These are phyloP conservation scores for Alternaria triticimaculans DNA, from an alignment of 2,329 filamentous ascomycete genomes.

Conservation along the genomic window DNA sequence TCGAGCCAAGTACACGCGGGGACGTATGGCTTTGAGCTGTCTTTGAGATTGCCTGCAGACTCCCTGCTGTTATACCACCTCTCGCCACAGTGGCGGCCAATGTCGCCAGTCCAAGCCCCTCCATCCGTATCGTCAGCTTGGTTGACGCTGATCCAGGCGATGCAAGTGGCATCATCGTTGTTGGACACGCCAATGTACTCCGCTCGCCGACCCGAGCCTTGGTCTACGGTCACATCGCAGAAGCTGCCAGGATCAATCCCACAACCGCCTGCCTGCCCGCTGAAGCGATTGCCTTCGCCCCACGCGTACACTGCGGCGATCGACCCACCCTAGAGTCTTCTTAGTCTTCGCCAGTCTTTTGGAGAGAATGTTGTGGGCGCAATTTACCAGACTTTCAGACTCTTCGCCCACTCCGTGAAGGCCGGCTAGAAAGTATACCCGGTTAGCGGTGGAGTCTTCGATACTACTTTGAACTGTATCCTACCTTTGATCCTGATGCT, in stretches of 20 bases:
- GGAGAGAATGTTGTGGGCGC: neutral
- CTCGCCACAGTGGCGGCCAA: constrained; percentile 13
- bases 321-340: neutral
- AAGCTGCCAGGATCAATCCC: neutral
- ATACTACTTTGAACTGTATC: neutral
- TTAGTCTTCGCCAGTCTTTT: neutral
- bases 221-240: neutral
- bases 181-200: neutral
- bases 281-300: neutral
- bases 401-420: neutral
- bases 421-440: neutral
- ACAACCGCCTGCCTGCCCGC: neutral
- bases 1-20: constrained; percentile 21
- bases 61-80: constrained; percentile 10
- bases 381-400: neutral
- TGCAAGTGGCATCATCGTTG: constrained; percentile 3
- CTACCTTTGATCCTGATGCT: neutral
- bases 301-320: neutral
- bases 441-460: neutral
- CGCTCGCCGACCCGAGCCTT: neutral
- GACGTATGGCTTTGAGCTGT: neutral
- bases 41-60: constrained; percentile 1
- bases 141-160: constrained; percentile 14
- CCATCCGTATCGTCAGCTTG: constrained; percentile 4
- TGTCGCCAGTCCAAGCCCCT: constrained; percentile 19